These are phyloP conservation scores for Fusarium pseudograminearum DNA, from an alignment of 2,329 filamentous ascomycete species.

Conservation along the genomic window DNA sequence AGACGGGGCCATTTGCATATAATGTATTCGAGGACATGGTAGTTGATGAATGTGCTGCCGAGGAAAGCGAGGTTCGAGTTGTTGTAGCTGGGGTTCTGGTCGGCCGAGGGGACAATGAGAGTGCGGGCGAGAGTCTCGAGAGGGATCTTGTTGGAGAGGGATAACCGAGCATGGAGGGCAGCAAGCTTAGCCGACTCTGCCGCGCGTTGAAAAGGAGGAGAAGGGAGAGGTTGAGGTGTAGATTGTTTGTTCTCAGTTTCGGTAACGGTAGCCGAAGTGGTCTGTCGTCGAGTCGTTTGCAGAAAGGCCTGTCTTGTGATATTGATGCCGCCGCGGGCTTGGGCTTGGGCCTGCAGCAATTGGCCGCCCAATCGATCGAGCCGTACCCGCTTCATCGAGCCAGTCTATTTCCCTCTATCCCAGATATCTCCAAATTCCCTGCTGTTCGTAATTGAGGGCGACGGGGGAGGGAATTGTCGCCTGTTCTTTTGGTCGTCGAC, in stretches of 20 bases:
- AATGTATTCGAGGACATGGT: conserved; percentile 90
- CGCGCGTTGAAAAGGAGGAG: conserved; percentile 76
- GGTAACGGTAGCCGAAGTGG: conserved; percentile 51
- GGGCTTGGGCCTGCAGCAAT: conserved; percentile 52
- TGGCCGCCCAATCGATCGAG: conserved; percentile 57
- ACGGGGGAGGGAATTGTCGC: conserved; percentile 23
- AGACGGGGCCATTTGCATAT: conserved; percentile 91
- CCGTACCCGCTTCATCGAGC: conserved; percentile 59
- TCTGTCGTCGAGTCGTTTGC: conserved; percentile 41
- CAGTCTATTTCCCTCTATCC: conserved; percentile 35
- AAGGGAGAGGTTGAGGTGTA: conserved; percentile 65
- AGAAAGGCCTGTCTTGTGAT: conserved; percentile 43
- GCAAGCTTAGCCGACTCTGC: conserved; percentile 86
- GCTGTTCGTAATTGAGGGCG: conserved; percentile 31
- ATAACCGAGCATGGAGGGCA: conserved; percentile 89
- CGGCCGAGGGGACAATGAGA: conserved; percentile 87
- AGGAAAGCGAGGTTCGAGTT: conserved; percentile 86
- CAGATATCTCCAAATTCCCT: conserved; percentile 29
- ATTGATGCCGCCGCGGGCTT: conserved; percentile 39
- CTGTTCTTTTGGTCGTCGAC: conserved; percentile 38
- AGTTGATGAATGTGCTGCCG: conserved; percentile 85
- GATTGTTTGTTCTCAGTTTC: conserved; percentile 42
- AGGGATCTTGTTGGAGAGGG: conserved; percentile 83
- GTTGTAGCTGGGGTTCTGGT: conserved; percentile 84
- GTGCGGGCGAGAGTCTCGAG: conserved; percentile 87